Base-by-base conservation (phyloP, 768 basidiomycete genomes). In the Xerocomellus dryophilus region DNA sequence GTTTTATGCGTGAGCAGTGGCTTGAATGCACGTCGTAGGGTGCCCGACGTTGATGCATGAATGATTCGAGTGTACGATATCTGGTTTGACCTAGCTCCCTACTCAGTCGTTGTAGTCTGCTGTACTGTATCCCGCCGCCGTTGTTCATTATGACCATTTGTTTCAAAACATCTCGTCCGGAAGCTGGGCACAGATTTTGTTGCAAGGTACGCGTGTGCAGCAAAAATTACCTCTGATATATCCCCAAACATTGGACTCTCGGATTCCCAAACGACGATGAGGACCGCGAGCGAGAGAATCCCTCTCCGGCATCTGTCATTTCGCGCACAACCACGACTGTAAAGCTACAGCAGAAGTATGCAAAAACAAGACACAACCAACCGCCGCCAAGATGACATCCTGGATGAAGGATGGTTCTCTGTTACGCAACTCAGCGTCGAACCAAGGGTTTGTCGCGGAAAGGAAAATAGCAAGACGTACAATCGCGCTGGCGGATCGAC, bases 1-100 rank as follows among this genome's bases (percentile, higher is more conserved):
- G 4, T 70, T 74, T 46, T 66, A 31, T 25, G 9, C 20, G 17
- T 52, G 50, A 63, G 31, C 23, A 0, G 8, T 23, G 20, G 17
- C n/a, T 23, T 25, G 31, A 21, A 31, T 11, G 12, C 12, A 5
- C 3, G 17, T 5, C 2, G n/a, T n/a, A n/a, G 32, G 23, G 3
- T 11, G 21, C 17, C 14, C 15, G 25, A 9, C 0, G 25, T 2
- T 21, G 17, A n/a, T 5, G 21, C 14, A 14, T 34, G 32, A 9
- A 14, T 25, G 14, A 14, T 27, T 18, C 5, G 18, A 14, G 23
- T 47, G 21, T 27, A 48, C 17, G 23, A 47, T 41, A 12, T 21
- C 1, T 47, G 11, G 3, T 23, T 18, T 41, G n/a, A 7, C 12
- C 10, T 5, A 9, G 12, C n/a, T n/a, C 18, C 18, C n/a, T 11